A percentile compares a stretch with the other conserved stretches of the same genome.
Conservation (phyloP, 768 basidiomycete species). For the Lactarius hatsudake region DNA sequence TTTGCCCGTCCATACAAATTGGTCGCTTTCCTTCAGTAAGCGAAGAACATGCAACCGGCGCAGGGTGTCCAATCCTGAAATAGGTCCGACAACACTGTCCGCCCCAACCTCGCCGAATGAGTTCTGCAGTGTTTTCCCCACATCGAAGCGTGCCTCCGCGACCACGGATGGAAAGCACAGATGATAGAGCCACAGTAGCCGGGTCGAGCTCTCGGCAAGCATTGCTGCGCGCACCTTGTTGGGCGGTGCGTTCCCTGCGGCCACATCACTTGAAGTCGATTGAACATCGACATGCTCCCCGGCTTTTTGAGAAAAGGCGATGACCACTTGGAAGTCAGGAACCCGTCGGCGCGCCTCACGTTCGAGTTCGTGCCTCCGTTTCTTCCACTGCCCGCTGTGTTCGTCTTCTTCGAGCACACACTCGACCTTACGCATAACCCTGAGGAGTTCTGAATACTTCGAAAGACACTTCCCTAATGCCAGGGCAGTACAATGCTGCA, state of each 20-base stretch:
- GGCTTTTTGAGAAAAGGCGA: conserved; percentile 68
- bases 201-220: conserved; percentile 74
- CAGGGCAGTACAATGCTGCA: conserved; percentile 83
- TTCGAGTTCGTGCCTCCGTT: conserved; percentile 63
- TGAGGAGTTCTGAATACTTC: conserved; percentile 62
- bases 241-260: not conserved
- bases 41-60: conserved; percentile 77
- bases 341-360: conserved; percentile 70
- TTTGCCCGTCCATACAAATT: conserved; percentile 77
- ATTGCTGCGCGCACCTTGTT: conserved; percentile 52
- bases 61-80: conserved; percentile 49
- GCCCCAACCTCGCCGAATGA: conserved; percentile 37
- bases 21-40: conserved; percentile 70
- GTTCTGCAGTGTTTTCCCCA: conserved; percentile 68
- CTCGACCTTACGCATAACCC: conserved; percentile 48
- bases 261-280: not conserved
- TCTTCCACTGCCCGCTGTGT: conserved; percentile 70
- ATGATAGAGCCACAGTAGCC: conserved; percentile 86
- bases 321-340: conserved; percentile 83
- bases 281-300: not conserved
- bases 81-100: conserved; percentile 31
- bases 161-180: conserved; percentile 68
- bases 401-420: conserved; percentile 58
- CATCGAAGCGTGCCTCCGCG: conserved; percentile 80
- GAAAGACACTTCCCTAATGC: conserved; percentile 70